Evolutionary conservation across 495 filamentous ascomycete genomes (phyloP).

Genomic region (Aspergillus affinis): DNA sequence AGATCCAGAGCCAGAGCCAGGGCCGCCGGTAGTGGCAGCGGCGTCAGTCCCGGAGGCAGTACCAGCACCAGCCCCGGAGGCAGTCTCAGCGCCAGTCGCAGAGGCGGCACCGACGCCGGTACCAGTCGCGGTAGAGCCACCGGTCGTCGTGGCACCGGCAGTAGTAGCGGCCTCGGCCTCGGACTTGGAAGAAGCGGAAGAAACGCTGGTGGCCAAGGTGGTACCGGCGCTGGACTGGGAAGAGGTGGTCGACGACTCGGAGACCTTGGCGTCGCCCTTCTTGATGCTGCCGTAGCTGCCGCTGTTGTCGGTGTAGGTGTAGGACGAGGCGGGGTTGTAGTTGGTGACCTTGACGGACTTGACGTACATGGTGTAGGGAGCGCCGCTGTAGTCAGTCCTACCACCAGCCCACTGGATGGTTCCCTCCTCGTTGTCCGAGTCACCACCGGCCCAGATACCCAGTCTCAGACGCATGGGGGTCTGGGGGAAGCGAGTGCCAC

Average conservation of each 20-base stretch:
- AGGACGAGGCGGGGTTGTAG: conserved; percentile 34
- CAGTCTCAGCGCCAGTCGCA: conserved; percentile 2
- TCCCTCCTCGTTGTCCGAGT: conserved; percentile 58
- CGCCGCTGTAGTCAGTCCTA: conserved; percentile 61
- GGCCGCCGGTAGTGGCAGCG: conserved; percentile 9
- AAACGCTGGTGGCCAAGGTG: conserved; percentile 11
- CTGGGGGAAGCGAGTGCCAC: conserved; percentile 80
- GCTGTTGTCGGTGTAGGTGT: conserved; percentile 40
- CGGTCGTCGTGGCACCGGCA: conserved; percentile 11
- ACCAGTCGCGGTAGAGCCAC: conserved; percentile 3
- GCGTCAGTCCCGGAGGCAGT: neutral
- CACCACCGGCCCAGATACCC: conserved; percentile 82
- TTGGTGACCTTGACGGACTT: conserved; percentile 41
- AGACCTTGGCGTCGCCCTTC: conserved; percentile 13
- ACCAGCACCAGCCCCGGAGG: conserved; percentile 5
- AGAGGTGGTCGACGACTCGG: conserved; percentile 9
- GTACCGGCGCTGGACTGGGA: conserved; percentile 9
- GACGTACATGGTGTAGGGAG: conserved; percentile 71
- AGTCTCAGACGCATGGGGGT: conserved; percentile 83
- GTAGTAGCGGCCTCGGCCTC: conserved; percentile 8
- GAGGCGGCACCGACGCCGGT: conserved; percentile 11
- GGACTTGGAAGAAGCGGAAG: conserved; percentile 10
- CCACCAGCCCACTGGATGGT: conserved; percentile 74
- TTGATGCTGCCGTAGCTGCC: conserved; percentile 40
- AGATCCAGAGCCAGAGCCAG: conserved; percentile 22